Conservation (phyloP, 163 green algal genomes). For the Trebouxia gelatinosa region DNA sequence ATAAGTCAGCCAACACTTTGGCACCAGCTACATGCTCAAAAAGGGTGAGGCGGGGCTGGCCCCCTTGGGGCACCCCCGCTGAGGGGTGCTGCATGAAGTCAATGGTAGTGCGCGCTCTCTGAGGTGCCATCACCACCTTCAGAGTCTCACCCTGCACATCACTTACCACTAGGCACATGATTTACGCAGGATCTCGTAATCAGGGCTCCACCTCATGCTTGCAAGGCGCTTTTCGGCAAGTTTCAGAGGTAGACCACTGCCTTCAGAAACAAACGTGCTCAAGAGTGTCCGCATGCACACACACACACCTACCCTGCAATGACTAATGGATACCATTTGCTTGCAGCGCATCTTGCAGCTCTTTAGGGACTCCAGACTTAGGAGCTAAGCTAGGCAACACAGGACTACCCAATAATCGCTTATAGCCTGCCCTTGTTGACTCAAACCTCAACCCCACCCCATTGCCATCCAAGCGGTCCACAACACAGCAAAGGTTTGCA, state of each 20-base stretch:
- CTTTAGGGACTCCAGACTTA: not conserved
- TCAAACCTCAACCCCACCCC: not conserved
- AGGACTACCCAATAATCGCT: not conserved
- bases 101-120: slow-evolving; percentile 59
- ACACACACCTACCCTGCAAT: too few species aligned
- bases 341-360: not conserved
- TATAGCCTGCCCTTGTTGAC: not conserved
- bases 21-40: slow-evolving; percentile 70
- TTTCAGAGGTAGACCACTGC: too few species aligned
- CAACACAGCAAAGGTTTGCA: not conserved
- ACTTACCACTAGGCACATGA: too few species aligned
- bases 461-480: not conserved
- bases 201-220: too few species aligned
- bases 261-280: too few species aligned
- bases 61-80: slow-evolving; percentile 36
- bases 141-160: slow-evolving; percentile 32
- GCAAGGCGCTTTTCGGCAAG: too few species aligned
- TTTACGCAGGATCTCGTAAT: too few species aligned
- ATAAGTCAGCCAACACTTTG: slow-evolving; percentile 55
- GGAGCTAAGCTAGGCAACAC: not conserved
- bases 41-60: slow-evolving; percentile 60
- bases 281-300: too few species aligned
- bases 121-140: slow-evolving; percentile 59
- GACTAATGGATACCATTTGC: too few species aligned
- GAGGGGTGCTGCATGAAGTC: slow-evolving; percentile 58